Evolutionary conservation across 352 stramenopile species (phyloP), one percentile per base, ranked within the genome.

Genomic region (Saprolegnia parasitica): DNA sequence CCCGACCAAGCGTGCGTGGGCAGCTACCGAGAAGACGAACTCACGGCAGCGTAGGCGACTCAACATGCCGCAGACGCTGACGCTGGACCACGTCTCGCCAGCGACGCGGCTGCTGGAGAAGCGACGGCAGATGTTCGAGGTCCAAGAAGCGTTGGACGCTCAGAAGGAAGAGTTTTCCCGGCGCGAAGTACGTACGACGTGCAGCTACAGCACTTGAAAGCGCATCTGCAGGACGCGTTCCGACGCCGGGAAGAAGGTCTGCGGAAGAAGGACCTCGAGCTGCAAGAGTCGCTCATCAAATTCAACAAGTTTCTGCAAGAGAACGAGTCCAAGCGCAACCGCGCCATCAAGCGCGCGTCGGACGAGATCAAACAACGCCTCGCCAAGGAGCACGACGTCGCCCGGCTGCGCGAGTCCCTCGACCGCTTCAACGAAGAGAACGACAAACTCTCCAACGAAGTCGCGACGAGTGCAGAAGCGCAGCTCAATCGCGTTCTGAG

Each of bases 221-320:
- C 13, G 35, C 42, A 56, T 5, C 37, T 50, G 21, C 65, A 94
- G 79, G 93, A 98, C 64, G 91, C 89, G 0, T 97, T 98, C 76
- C 81, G 93, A 50, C 83, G 91, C n/a, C 88, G 93, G 24, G 94
- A 98, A 72, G 92, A 98, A 74, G 86, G 79, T 0, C 78, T 98
- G 21, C 83, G 92, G 37, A 93, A 96, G 70, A 98, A 98, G 71
- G 92, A 98, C 67, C 74, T 98, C 21, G 90, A 98, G 73, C 77
- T 98, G 52, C 92, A 98, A 73, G 91, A 98, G 58, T 97, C 88
- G 24, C 82, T 98, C 40, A 98, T 98, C 77, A 97, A 98, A 75
- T 98, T 98, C 78, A 98, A 98, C 81, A 98, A 98, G 70, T 75
- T 74, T 57, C 45, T 81, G 10, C 84, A 98, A 72, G 91, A 98